These are phyloP conservation scores for Musa balbisiana DNA, from an alignment of 202 grass and related monocot genomes.

Conservation along the genomic window DNA sequence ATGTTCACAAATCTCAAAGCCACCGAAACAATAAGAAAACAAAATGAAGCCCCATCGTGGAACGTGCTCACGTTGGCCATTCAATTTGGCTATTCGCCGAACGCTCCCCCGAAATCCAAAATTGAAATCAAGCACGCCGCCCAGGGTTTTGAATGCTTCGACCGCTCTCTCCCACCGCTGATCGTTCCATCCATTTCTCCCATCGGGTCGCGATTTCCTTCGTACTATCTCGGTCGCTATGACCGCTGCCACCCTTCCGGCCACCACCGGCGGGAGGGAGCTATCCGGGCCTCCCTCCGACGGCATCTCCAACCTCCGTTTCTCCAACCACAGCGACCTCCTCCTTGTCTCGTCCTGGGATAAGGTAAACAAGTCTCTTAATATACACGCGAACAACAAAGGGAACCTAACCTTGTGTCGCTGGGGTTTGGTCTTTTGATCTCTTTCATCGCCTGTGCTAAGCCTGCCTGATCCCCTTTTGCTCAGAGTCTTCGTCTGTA, in stretches of 20 bases:
- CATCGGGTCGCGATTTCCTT: too few relatives aligned
- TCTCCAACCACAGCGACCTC: conserved; percentile 96
- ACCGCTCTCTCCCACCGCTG: too few relatives aligned
- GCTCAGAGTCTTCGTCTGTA: conserved; percentile 81
- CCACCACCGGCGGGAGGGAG: conserved; percentile 56
- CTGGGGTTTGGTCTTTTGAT: background rate
- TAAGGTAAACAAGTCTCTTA: conserved; percentile 37
- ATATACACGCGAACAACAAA: too few relatives aligned
- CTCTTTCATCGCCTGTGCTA: background rate
- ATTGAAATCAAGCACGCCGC: too few relatives aligned
- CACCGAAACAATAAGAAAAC: too few relatives aligned
- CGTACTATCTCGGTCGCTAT: conserved; percentile 21
- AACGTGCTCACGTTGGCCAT: too few relatives aligned
- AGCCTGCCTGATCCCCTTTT: background rate
- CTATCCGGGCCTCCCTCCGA: conserved; percentile 57
- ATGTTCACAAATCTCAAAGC: too few relatives aligned
- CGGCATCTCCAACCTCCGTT: conserved; percentile 89
- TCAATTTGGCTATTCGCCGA: too few relatives aligned
- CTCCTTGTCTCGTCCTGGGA: conserved; percentile 95
- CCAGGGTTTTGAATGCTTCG: too few relatives aligned
- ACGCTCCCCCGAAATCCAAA: too few relatives aligned
- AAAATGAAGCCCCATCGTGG: too few relatives aligned
- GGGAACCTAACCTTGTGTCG: background rate
- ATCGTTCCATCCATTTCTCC: too few relatives aligned
- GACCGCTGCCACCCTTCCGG: conserved; percentile 36